Conservation (phyloP, 1,139 yeast species). For the Scheffersomyces insectosa region DNA sequence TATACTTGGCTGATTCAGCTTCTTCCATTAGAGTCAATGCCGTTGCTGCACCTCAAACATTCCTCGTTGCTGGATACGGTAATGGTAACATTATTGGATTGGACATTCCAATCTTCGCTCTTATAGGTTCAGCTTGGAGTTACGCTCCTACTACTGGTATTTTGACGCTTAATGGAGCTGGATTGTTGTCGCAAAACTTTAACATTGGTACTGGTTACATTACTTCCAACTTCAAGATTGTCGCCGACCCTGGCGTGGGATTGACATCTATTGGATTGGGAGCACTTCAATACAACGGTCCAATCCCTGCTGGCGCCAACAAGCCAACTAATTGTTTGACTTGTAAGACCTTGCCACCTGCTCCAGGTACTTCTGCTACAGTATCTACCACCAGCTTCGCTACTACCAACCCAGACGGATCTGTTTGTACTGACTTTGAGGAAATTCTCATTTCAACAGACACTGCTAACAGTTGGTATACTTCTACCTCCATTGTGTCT, state of each 20-base stretch:
- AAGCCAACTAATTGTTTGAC: slow-evolving; percentile 16
- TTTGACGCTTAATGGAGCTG: slow-evolving; percentile 10
- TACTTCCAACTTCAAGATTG: slow-evolving; percentile 10
- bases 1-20: slow-evolving; percentile 10
- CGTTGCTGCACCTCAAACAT: slow-evolving; percentile 19
- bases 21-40: slow-evolving; percentile 14
- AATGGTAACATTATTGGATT: slow-evolving; percentile 26
- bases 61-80: slow-evolving; percentile 31
- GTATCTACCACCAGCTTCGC: slow-evolving; percentile 2
- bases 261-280: slow-evolving; percentile 8
- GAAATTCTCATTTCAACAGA: background rate
- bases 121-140: slow-evolving; percentile 10
- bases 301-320: slow-evolving; percentile 14
- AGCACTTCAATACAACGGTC: slow-evolving; percentile 17
- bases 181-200: slow-evolving; percentile 9
- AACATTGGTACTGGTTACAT: slow-evolving; percentile 23
- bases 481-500: background rate
- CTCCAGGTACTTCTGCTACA: background rate
- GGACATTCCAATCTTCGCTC: slow-evolving; percentile 10
- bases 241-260: slow-evolving; percentile 14
- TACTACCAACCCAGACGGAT: slow-evolving; percentile 10
- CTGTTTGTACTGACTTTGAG: background rate
- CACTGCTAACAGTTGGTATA: background rate
- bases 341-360: slow-evolving; percentile 11
- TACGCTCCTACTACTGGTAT: slow-evolving; percentile 16